Percentiles rank a stretch among this genome's conserved stretches.
These are phyloP conservation scores for Filosporella fistucella DNA, from an alignment of 495 filamentous ascomycete species.

Conservation along the genomic window DNA sequence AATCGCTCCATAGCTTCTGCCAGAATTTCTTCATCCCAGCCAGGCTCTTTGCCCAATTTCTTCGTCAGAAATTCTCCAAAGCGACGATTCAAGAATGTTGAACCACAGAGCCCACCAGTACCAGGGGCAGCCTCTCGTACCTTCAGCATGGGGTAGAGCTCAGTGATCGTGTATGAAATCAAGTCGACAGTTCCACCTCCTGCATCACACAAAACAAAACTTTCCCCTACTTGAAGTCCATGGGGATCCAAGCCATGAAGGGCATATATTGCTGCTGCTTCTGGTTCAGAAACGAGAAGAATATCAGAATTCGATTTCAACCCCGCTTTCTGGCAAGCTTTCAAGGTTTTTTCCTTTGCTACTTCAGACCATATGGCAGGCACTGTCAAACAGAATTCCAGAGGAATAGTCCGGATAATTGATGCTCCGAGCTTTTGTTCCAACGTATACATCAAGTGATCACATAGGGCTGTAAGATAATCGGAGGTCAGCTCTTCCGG, in stretches of 20 bases:
- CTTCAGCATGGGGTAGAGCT: constrained; percentile 38
- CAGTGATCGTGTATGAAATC: constrained; percentile 50
- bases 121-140: constrained; percentile 44
- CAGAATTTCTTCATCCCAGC: constrained; percentile 31
- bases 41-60: constrained; percentile 27
- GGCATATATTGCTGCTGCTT: constrained; percentile 53
- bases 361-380: constrained; percentile 52
- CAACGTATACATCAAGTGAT: constrained; percentile 36
- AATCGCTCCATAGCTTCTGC: constrained; percentile 34
- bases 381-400: constrained; percentile 48
- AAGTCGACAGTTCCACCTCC: constrained; percentile 58
- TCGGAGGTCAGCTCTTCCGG: constrained; percentile 32
- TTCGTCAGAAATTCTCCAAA: constrained; percentile 41
- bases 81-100: constrained; percentile 45
- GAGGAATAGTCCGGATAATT: constrained; percentile 32
- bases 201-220: constrained; percentile 53
- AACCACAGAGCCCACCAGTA: constrained; percentile 53
- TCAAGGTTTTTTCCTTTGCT: constrained; percentile 41
- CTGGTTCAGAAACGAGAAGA: constrained; percentile 47
- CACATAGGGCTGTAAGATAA: constrained; percentile 39
- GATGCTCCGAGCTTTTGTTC: constrained; percentile 31
- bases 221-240: constrained; percentile 39
- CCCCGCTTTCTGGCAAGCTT: constrained; percentile 39
- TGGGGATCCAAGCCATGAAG: constrained; percentile 40
- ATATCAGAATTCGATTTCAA: constrained; percentile 33